phyloP scores from a whole-genome alignment of 495 filamentous ascomycete genomes.

The Aspergillus olivimuriae region DNA sequence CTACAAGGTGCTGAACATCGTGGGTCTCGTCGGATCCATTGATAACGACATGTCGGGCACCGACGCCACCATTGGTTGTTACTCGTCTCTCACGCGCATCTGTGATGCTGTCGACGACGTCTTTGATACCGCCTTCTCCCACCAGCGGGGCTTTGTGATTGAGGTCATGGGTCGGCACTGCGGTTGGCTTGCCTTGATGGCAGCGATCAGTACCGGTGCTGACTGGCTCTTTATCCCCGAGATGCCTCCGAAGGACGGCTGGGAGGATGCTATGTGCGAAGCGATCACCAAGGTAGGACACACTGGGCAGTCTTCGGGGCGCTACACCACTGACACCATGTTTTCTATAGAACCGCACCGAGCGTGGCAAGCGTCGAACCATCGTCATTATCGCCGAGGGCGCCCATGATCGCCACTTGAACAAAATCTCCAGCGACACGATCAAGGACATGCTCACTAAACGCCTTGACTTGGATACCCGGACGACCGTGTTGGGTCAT shows the following conservation, averaged over 20 bases:
- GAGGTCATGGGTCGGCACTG: constrained; percentile 99
- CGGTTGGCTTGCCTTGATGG: constrained; percentile 96
- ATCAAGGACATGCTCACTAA: constrained; percentile 85
- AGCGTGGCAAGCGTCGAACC: constrained; percentile 89
- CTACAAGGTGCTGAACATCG: constrained; percentile 83
- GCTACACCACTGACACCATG: constrained; percentile 24
- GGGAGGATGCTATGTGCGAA: constrained; percentile 83
- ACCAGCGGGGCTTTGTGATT: constrained; percentile 95
- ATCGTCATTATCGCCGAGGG: constrained; percentile 97
- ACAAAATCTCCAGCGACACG: constrained; percentile 70
- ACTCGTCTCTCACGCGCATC: constrained; percentile 84
- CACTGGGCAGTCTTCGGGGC: background rate
- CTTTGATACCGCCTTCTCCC: constrained; percentile 93
- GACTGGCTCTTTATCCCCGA: constrained; percentile 98
- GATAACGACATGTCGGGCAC: constrained; percentile 98
- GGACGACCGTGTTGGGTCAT: constrained; percentile 92
- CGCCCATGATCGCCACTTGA: constrained; percentile 77
- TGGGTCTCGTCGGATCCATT: constrained; percentile 92
- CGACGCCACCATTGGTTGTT: constrained; percentile 96
- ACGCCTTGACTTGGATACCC: constrained; percentile 76
- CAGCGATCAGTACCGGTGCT: constrained; percentile 88
- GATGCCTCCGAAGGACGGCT: constrained; percentile 80
- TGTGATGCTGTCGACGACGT: constrained; percentile 95
- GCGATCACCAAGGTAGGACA: constrained; percentile 66
- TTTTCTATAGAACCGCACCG: constrained; percentile 61